These are phyloP conservation scores for Astragalus membranaceus DNA, from an alignment of 306 rosid genomes.

Conservation along the genomic window DNA sequence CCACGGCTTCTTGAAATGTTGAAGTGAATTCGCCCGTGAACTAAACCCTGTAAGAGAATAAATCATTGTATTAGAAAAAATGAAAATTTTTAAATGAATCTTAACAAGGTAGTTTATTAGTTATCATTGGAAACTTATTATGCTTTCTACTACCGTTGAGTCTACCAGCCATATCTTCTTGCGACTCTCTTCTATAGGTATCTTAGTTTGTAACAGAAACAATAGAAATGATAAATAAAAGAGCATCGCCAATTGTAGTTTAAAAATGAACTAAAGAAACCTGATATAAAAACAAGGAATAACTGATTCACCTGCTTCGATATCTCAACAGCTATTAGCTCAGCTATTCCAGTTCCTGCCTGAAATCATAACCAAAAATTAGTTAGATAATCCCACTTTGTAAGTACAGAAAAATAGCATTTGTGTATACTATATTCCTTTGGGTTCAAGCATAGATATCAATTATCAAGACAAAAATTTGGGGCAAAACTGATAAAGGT, in stretches of 20 bases:
- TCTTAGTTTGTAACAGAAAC: slow-evolving; percentile 39
- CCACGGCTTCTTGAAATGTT: slow-evolving; percentile 89
- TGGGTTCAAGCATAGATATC: neutral
- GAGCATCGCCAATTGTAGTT: neutral
- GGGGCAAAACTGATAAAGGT: neutral
- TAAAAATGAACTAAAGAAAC: neutral
- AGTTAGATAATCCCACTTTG: slow-evolving; percentile 5
- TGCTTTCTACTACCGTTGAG: slow-evolving; percentile 56
- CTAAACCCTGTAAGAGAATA: slow-evolving; percentile 63
- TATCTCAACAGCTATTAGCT: slow-evolving; percentile 89
- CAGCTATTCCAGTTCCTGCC: no score
- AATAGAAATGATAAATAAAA: neutral
- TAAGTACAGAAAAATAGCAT: neutral
- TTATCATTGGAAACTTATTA: neutral
- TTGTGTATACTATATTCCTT: neutral
- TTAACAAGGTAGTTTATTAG: no score
- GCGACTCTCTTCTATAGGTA: no score
- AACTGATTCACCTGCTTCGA: slow-evolving; percentile 50
- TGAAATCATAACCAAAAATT: slow-evolving; percentile 10
- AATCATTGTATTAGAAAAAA: neutral
- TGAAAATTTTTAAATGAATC: no score
- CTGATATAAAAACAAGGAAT: neutral
- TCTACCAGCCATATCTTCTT: slow-evolving; percentile 94
- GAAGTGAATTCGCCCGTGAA: slow-evolving; percentile 81
- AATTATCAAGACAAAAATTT: neutral